Percentiles rank a stretch among this genome's conserved stretches.
Conservation (phyloP, 2,329 filamentous ascomycete genomes). For the Verticillium klebahnii region DNA sequence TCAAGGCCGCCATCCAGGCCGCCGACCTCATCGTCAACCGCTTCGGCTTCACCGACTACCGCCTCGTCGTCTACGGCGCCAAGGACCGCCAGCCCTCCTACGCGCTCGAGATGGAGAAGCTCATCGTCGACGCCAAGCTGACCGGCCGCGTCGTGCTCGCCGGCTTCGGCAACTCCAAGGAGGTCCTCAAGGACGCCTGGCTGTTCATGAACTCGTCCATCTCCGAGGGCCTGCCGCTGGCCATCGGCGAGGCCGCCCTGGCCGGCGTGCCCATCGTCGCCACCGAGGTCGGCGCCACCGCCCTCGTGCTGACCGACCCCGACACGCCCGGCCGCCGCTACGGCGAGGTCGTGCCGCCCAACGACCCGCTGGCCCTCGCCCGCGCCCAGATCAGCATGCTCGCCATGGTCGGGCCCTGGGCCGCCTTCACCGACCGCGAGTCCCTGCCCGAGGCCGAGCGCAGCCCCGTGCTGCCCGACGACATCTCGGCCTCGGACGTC, state of each 20-base stretch:
- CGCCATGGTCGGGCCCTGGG: slow-evolving; percentile 58
- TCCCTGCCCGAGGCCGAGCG: slow-evolving; percentile 14
- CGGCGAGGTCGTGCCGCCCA: slow-evolving; percentile 60
- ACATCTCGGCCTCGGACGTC: slow-evolving; percentile 43
- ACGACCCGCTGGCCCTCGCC: slow-evolving; percentile 56
- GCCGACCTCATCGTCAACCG: slow-evolving; percentile 62
- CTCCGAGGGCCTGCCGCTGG: slow-evolving; percentile 51
- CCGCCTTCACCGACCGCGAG: slow-evolving; percentile 48
- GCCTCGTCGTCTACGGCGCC: slow-evolving; percentile 58
- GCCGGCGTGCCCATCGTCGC: slow-evolving; percentile 52
- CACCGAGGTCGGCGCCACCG: slow-evolving; percentile 51
- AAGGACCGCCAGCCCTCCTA: slow-evolving; percentile 59
- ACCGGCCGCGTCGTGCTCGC: slow-evolving; percentile 45
- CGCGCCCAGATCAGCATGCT: slow-evolving; percentile 59
- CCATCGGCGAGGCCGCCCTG: slow-evolving; percentile 52
- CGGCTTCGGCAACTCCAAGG: slow-evolving; percentile 51
- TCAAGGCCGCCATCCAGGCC: slow-evolving; percentile 59
- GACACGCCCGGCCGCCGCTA: slow-evolving; percentile 41
- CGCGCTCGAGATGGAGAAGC: slow-evolving; percentile 53
- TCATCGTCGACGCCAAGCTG: slow-evolving; percentile 51
- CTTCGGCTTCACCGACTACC: slow-evolving; percentile 62
- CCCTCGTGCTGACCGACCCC: slow-evolving; percentile 50
- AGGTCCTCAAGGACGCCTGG: slow-evolving; percentile 52
- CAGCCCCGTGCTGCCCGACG: slow-evolving; percentile 22
- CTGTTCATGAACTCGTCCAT: slow-evolving; percentile 54